Conservation (phyloP, 805 yeast genomes). For the Kodamaea jinghongensis region DNA sequence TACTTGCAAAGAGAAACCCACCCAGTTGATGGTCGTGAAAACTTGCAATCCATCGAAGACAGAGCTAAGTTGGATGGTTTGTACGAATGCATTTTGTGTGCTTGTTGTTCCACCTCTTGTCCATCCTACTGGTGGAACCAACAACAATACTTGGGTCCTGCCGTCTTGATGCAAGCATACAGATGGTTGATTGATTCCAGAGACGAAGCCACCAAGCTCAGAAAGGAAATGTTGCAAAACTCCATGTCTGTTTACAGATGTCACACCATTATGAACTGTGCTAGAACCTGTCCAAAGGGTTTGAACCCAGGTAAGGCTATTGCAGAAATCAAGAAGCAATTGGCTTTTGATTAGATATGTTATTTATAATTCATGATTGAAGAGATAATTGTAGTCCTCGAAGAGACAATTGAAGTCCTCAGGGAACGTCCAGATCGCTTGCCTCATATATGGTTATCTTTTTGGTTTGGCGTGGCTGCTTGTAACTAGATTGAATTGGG, state of each 20-base stretch:
- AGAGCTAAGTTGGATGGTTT: constrained; percentile 95
- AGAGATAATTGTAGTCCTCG: too few relatives aligned
- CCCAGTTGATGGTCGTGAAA: constrained; percentile 91
- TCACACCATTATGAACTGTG: constrained; percentile 98
- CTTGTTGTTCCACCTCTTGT: constrained; percentile 98
- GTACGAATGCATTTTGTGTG: constrained; percentile 96
- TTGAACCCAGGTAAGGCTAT: constrained; percentile 97
- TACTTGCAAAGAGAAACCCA: constrained; percentile 77
- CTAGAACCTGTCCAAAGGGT: constrained; percentile 97
- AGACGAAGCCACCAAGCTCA: constrained; percentile 79
- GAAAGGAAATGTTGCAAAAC: constrained; percentile 91
- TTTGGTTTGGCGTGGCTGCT: too few relatives aligned
- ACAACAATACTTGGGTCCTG: constrained; percentile 97
- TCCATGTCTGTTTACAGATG: constrained; percentile 98
- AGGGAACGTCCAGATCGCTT: too few relatives aligned
- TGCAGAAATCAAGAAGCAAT: constrained; percentile 92
- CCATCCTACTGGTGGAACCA: constrained; percentile 99
- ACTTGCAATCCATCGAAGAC: constrained; percentile 85
- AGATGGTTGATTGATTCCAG: constrained; percentile 98
- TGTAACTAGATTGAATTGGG: too few relatives aligned
- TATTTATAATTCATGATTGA: constrained; percentile 4
- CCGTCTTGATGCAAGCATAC: constrained; percentile 98
- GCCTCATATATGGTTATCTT: too few relatives aligned
- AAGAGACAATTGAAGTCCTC: too few relatives aligned
- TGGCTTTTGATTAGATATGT: constrained; percentile 64